phyloP scores from a whole-genome alignment of 345 rosid species.

The Erucastrum elatum region DNA sequence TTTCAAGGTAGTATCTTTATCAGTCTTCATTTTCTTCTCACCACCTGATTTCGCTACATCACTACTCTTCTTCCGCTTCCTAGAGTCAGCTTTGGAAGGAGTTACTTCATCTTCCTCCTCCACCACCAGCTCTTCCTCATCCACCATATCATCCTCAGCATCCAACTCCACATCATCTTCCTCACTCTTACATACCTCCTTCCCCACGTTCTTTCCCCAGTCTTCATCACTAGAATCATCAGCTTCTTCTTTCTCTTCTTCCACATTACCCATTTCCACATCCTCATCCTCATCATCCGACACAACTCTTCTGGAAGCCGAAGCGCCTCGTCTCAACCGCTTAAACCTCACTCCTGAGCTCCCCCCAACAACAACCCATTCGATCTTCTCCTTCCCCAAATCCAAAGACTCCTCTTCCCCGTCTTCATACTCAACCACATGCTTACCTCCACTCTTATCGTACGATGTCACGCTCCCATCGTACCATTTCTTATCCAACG shows the following conservation, averaged over 20 bases:
- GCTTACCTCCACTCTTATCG: conserved; percentile 55
- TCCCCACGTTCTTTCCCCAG: conserved; percentile 59
- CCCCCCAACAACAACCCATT: conserved; percentile 61
- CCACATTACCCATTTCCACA: conserved; percentile 41
- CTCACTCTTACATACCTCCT: conserved; percentile 49
- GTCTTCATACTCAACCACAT: conserved; percentile 76
- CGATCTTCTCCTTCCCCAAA: conserved; percentile 79
- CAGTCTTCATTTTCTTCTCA: conserved; percentile 54
- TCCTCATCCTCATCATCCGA: conserved; percentile 46
- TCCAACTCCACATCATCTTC: conserved; percentile 45
- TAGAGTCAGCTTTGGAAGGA: conserved; percentile 34
- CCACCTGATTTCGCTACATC: conserved; percentile 39
- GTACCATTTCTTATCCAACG: conserved; percentile 85
- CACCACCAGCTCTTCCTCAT: conserved; percentile 38
- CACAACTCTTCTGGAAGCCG: conserved; percentile 48
- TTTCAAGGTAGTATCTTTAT: conserved; percentile 32
- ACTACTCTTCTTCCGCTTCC: conserved; percentile 56
- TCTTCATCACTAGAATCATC: conserved; percentile 84
- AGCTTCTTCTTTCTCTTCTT: conserved; percentile 39
- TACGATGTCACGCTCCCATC: conserved; percentile 65
- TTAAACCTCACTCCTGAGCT: conserved; percentile 45
- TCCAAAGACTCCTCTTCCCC: conserved; percentile 86
- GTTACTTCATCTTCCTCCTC: conserved; percentile 29
- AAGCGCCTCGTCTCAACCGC: conserved; percentile 66
- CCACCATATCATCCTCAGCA: conserved; percentile 54